Percentiles rank a stretch among this genome's conserved stretches.
Evolutionary conservation across 1,139 yeast genomes (phyloP).

Genomic region (Suhomyces terraborum): DNA sequence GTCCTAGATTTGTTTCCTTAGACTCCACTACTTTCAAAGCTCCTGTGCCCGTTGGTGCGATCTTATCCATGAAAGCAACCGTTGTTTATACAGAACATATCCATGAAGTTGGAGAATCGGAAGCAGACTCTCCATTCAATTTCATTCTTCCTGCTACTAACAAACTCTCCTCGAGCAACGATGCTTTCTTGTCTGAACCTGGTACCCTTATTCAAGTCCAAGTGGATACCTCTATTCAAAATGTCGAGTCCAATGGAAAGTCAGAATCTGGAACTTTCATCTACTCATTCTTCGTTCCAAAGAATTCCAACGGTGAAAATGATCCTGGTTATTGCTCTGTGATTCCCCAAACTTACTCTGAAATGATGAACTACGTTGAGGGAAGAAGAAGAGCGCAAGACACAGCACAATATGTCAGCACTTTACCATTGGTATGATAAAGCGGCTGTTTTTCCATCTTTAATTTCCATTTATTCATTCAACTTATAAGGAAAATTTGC

Average conservation of each 20-base stretch:
- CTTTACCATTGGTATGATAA: conserved; percentile 27
- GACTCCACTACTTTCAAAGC: conserved; percentile 90
- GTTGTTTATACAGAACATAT: conserved; percentile 83
- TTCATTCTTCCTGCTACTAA: conserved; percentile 61
- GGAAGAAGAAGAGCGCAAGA: conserved; percentile 89
- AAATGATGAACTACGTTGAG: conserved; percentile 88
- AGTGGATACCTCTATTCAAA: conserved; percentile 78
- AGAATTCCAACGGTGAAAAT: conserved; percentile 37
- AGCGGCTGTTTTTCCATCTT: background rate
- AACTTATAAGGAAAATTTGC: background rate
- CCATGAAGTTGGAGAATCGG: conserved; percentile 41
- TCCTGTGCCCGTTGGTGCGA: conserved; percentile 95
- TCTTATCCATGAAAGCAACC: conserved; percentile 74
- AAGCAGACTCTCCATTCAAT: conserved; percentile 44
- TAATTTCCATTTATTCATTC: background rate
- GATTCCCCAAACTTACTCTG: conserved; percentile 83
- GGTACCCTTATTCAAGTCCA: conserved; percentile 88
- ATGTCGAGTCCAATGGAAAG: conserved; percentile 49
- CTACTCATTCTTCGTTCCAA: conserved; percentile 83
- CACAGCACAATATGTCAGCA: conserved; percentile 68
- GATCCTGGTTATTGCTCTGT: conserved; percentile 60
- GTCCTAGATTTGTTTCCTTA: conserved; percentile 84
- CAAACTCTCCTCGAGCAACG: conserved; percentile 51
- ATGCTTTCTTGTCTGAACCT: conserved; percentile 68
- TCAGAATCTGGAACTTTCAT: conserved; percentile 80